phyloP scores from a whole-genome alignment of 805 yeast genomes.

The Isabelozyma heimii region DNA sequence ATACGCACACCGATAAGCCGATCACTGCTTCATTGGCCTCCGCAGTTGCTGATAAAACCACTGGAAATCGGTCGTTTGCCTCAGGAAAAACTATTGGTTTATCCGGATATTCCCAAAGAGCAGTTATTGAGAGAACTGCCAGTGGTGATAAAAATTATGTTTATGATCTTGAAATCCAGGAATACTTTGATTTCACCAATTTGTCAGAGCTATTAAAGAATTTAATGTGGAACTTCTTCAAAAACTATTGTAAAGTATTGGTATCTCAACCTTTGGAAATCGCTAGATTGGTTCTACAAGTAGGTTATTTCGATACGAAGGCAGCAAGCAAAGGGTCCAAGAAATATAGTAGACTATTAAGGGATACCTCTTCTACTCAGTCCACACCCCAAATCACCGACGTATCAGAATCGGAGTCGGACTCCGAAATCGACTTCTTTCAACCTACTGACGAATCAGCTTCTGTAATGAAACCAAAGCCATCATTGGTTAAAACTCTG shows the following conservation, averaged over 20 bases:
- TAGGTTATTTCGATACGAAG: conserved; percentile 47
- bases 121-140: background rate
- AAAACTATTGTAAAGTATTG: conserved; percentile 66
- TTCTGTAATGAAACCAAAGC: background rate
- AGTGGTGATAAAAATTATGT: conserved; percentile 39
- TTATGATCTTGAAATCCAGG: conserved; percentile 62
- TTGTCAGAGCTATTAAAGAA: conserved; percentile 55
- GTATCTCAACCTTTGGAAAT: conserved; percentile 89
- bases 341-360: conserved; percentile 1
- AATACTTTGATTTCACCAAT: conserved; percentile 59
- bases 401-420: conserved; percentile 15
- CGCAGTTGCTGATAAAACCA: conserved; percentile 9
- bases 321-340: conserved; percentile 11
- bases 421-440: conserved; percentile 35
- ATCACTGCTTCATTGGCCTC: conserved; percentile 26
- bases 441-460: conserved; percentile 13
- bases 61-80: conserved; percentile 3
- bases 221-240: conserved; percentile 58
- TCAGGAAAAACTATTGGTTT: conserved; percentile 6
- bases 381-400: conserved; percentile 3
- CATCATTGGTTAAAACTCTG: background rate
- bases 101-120: conserved; percentile 3
- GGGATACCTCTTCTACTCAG: background rate
- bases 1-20: conserved; percentile 38
- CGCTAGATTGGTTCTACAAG: conserved; percentile 73